These are phyloP conservation scores for Saccharomyces hybrid DNA, from an alignment of 1,139 yeast species.

Conservation along the genomic window DNA sequence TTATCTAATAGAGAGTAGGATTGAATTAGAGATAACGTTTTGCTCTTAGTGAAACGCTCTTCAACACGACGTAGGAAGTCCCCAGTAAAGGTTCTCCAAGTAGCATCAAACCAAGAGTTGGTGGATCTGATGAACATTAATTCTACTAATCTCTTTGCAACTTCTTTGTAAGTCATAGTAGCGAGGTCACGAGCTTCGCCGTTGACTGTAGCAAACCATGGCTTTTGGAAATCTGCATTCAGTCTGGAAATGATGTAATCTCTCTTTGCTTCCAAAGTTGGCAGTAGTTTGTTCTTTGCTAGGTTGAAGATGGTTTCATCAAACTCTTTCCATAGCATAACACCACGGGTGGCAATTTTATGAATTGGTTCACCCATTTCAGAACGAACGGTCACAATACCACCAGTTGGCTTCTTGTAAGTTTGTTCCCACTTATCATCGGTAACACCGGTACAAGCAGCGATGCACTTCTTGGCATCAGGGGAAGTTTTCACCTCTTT, in stretches of 20 bases:
- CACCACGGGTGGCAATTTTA: slow-evolving; percentile 97
- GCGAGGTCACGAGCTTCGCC: slow-evolving; percentile 84
- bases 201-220: slow-evolving; percentile 69
- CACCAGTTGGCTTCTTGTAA: slow-evolving; percentile 93
- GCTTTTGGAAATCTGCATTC: slow-evolving; percentile 94
- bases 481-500: slow-evolving; percentile 92
- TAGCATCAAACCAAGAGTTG: slow-evolving; percentile 77
- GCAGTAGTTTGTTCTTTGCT: slow-evolving; percentile 83
- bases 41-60: slow-evolving; percentile 74
- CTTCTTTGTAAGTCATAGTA: slow-evolving; percentile 94
- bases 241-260: slow-evolving; percentile 77
- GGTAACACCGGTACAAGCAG: slow-evolving; percentile 80
- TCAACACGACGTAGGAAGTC: slow-evolving; percentile 87
- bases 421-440: slow-evolving; percentile 90
- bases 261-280: slow-evolving; percentile 73
- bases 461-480: slow-evolving; percentile 89
- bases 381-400: slow-evolving; percentile 88
- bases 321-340: slow-evolving; percentile 90
- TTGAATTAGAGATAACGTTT: slow-evolving; percentile 64
- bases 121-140: slow-evolving; percentile 79
- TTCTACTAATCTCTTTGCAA: slow-evolving; percentile 80
- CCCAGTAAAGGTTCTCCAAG: slow-evolving; percentile 83
- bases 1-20: slow-evolving; percentile 57
- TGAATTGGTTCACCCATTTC: slow-evolving; percentile 99
- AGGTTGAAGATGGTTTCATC: slow-evolving; percentile 87